Evolutionary conservation across 2,329 filamentous ascomycete genomes (phyloP), one percentile per base, ranked within the genome.

Genomic region (Alternaria longipes): DNA sequence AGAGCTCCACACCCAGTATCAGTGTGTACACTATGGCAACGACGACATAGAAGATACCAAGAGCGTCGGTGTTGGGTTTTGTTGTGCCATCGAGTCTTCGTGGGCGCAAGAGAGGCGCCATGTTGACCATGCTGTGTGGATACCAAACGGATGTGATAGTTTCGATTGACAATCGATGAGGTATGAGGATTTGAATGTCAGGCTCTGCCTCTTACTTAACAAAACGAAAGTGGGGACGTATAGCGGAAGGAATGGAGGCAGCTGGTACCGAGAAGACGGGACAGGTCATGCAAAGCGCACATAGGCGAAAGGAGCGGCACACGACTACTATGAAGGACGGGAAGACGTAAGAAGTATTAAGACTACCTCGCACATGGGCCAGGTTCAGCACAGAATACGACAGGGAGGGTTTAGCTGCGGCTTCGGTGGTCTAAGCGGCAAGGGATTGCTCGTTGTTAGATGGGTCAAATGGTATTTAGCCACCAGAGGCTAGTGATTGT

Each of bases 21-120:
- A 78, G 32, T 5, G 76, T 78, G 63, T 78, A 79, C 11, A 76
- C 7, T 53, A 77, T 73, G 46, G 75, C 69, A 34, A 69, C 32
- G 38, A 74, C 56, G 36, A 79, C 61, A 59, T 79, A 79, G 58
- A 61, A 51, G 59, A 78, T 72, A 28, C 76, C 76, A 6, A 74
- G 63, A 20, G 70, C 59, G 55, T 78, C 74, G 14, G 68, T 60
- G 63, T 79, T 79, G 45, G 75, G 65, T 52, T 42, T 59, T 40
- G 59, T 65, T 5, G 44, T 41, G 55, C 76, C 75, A 66, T 79
- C 68, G 56, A 79, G 63, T 44, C 62, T 51, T 47, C 75, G 72
- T 30, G 69, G 63, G 22, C 57, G 53, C 30, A 74, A 62, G 52
- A 74, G 54, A 41, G 74, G 74, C 46, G 75, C 69, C 75, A 77